phyloP scores from a whole-genome alignment of 768 basidiomycete species.

The Holtermanniella nyarrowii region DNA sequence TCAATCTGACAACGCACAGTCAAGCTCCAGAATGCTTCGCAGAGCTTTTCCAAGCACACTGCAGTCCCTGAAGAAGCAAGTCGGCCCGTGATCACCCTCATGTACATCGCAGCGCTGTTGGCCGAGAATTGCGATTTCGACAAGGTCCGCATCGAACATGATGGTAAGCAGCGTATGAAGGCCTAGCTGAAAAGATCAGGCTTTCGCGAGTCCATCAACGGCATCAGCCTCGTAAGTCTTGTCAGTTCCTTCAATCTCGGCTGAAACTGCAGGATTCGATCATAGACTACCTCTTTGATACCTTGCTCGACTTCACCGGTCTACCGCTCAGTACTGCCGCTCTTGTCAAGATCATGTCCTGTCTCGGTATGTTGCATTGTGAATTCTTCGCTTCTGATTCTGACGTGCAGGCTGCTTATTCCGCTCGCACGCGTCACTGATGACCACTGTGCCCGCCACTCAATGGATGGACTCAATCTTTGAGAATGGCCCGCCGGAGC shows the following conservation, averaged over 20 bases:
- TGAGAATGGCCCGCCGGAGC: conserved; percentile 58
- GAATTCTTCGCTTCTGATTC: background rate
- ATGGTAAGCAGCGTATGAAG: conserved; percentile 43
- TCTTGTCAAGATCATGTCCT: conserved; percentile 67
- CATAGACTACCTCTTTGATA: conserved; percentile 69
- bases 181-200: conserved; percentile 38
- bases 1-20: conserved; percentile 1
- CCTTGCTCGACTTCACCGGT: conserved; percentile 61
- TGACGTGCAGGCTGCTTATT: conserved; percentile 66
- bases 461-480: conserved; percentile 86
- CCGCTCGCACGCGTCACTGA: conserved; percentile 79
- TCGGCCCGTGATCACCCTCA: conserved; percentile 47
- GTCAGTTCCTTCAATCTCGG: background rate
- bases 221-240: background rate
- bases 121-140: conserved; percentile 88
- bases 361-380: conserved; percentile 56
- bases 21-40: conserved; percentile 50
- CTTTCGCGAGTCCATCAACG: conserved; percentile 5
- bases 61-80: conserved; percentile 6
- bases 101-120: conserved; percentile 74
- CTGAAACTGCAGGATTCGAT: conserved; percentile 51
- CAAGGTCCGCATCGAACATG: conserved; percentile 52
- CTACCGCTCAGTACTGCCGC: conserved; percentile 54
- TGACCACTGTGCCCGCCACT: conserved; percentile 69
- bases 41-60: conserved; percentile 48